A percentile compares a stretch with the other conserved stretches of the same genome.
phyloP scores from a whole-genome alignment of 495 filamentous ascomycete genomes.

The Echria macrotheca region DNA sequence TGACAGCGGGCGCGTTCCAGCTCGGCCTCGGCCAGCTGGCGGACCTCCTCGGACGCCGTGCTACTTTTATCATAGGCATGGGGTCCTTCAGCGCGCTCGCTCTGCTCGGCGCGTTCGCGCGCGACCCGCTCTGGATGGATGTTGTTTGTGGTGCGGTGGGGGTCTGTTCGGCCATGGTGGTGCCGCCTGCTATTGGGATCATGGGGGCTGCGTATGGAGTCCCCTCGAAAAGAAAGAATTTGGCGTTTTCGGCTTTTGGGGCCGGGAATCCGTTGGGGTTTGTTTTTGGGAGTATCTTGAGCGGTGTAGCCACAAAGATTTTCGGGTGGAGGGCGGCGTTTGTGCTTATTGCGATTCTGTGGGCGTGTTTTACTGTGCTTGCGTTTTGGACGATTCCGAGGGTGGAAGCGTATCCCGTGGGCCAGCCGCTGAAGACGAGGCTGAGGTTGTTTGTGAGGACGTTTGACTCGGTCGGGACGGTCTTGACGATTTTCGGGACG shows the following conservation, averaged over 20 bases:
- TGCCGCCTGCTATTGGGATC: conserved; percentile 63
- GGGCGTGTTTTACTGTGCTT: conserved; percentile 51
- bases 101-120: conserved; percentile 56
- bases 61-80: conserved; percentile 58
- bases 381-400: conserved; percentile 60
- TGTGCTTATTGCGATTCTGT: conserved; percentile 58
- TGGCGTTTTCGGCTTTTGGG: conserved; percentile 65
- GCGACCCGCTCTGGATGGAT: conserved; percentile 58
- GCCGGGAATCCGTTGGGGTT: conserved; percentile 69
- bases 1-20: conserved; percentile 61
- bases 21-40: conserved; percentile 63
- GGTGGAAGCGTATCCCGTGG: conserved; percentile 43
- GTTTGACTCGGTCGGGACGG: conserved; percentile 59
- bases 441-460: conserved; percentile 41
- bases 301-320: conserved; percentile 55
- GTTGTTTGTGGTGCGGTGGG: conserved; percentile 60
- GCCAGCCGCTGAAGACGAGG: conserved; percentile 39
- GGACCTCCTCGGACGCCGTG: conserved; percentile 60
- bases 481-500: conserved; percentile 58
- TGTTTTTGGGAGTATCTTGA: conserved; percentile 60
- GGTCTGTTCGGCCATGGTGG: conserved; percentile 55
- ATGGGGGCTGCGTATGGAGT: conserved; percentile 57
- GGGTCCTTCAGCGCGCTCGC: conserved; percentile 51
- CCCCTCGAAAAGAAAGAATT: conserved; percentile 62
- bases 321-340: conserved; percentile 61